Evolutionary conservation across 2,329 filamentous ascomycete species (phyloP), one percentile per base, ranked within the genome.

Genomic region (Trichoderma afroharzianum): DNA sequence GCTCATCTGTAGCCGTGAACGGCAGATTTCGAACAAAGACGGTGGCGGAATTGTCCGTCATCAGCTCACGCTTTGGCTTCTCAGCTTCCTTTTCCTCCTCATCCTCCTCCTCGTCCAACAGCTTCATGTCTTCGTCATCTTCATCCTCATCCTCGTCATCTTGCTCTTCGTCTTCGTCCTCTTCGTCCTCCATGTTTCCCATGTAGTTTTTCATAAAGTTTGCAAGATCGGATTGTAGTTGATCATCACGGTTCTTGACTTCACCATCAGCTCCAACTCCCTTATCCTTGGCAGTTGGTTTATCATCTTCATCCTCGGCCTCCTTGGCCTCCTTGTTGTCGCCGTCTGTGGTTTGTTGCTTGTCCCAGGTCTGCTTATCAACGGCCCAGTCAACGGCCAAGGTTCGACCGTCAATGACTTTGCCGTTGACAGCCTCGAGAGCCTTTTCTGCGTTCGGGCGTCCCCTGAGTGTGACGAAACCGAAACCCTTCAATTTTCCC

Each of bases 341-440:
- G 8, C 80, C 79, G n/a, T 80, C 80, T 2, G 79, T 79, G 2
- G 79, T 76, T 33, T 90, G 86, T 74, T 90, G 85, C 73, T 90
- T 86, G 73, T 95, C 88, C 94, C 94, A 99, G 7, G 91, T 90
- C 55, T 91, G 87, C 83, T 97, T 97, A 73, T 98, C 94, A 4
- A 98, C 94, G 36, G 97, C 95, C 93, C 94, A 99, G 82, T 99
- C 96, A 7, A 99, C 96, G 32, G 95, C 96, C 73, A 99, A 82
- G 9, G 91, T 92, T 77, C 96, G 88, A 2, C 95, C 96, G 79
- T 97, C 95, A 24, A 99, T 87, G 73, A 92, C 89, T 80, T 93
- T 98, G 72, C 95, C 96, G 81, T 98, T 99, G 75, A 98, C 85
- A 26, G 87, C 90, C 72, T 92, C 90, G 71, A 99, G 86, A 2